Evolutionary conservation across 257 asterid species (phyloP).

Genomic region (Nicotiana tomentosiformis): DNA sequence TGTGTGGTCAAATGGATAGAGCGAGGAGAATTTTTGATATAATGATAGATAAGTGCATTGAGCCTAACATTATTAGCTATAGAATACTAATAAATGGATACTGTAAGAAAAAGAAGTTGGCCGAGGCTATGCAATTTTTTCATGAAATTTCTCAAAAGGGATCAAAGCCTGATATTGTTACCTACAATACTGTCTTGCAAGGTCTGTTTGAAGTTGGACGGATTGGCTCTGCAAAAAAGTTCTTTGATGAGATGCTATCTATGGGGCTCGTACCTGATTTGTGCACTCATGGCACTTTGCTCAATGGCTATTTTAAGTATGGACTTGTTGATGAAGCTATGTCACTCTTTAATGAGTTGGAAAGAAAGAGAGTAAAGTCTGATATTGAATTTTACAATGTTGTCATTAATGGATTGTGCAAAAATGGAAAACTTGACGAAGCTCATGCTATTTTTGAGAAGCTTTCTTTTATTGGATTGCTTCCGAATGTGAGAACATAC

Average conservation of each 20-base stretch:
- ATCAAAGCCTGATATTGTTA: not conserved
- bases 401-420: constrained; percentile 8
- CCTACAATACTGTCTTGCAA: not conserved
- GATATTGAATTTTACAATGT: not conserved
- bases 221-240: not conserved
- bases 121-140: not conserved
- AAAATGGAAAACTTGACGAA: not conserved
- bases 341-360: not conserved
- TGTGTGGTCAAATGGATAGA: not conserved
- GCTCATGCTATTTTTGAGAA: not conserved
- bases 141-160: not conserved
- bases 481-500: not conserved
- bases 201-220: constrained; percentile 1
- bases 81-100: not conserved
- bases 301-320: constrained; percentile 14
- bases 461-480: not conserved
- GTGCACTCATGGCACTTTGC: not conserved
- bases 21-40: not conserved
- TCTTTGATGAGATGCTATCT: not conserved
- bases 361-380: not conserved
- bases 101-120: not conserved
- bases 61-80: not conserved
- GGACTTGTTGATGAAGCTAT: constrained; percentile 9
- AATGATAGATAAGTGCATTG: not conserved
- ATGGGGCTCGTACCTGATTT: not conserved